These are phyloP conservation scores for Turnera subulata DNA, from an alignment of 345 rosid species.

Conservation along the genomic window DNA sequence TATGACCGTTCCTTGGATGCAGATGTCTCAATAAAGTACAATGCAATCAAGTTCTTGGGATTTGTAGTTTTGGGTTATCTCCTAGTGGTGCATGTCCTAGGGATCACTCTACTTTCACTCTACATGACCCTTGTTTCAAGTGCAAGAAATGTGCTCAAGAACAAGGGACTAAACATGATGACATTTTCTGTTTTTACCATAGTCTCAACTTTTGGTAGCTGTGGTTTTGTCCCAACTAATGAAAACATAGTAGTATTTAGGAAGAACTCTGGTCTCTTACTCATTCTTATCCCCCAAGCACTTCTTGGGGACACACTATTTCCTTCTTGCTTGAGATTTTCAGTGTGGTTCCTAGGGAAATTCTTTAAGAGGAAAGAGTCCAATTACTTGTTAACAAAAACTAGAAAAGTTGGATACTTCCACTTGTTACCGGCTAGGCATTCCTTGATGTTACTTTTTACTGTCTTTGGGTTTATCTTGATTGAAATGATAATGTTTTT, in stretches of 20 bases:
- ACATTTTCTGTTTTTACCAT: slow-evolving; percentile 56
- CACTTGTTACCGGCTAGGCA: slow-evolving; percentile 37
- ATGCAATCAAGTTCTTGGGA: slow-evolving; percentile 27
- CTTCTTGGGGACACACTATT: slow-evolving; percentile 58
- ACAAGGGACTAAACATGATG: slow-evolving; percentile 26
- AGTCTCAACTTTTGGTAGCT: slow-evolving; percentile 49
- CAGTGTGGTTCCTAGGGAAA: slow-evolving; percentile 38
- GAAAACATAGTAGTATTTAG: slow-evolving; percentile 65
- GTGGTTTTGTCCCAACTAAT: slow-evolving; percentile 69
- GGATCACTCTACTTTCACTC: slow-evolving; percentile 29
- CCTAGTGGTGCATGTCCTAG: slow-evolving; percentile 28
- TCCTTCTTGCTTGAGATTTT: slow-evolving; percentile 36
- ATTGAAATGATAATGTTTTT: slow-evolving; percentile 37
- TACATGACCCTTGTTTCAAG: slow-evolving; percentile 32
- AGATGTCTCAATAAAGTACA: slow-evolving; percentile 1
- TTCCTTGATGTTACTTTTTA: slow-evolving; percentile 27
- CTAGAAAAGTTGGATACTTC: slow-evolving; percentile 30
- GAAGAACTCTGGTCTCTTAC: slow-evolving; percentile 48
- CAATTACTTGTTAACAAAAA: slow-evolving; percentile 36
- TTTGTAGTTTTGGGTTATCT: slow-evolving; percentile 44
- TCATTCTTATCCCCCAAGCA: slow-evolving; percentile 46
- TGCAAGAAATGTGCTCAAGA: slow-evolving; percentile 34
- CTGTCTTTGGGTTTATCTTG: slow-evolving; percentile 39
- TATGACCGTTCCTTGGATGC: too few relatives aligned
- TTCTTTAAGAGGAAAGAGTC: slow-evolving; percentile 28